These are phyloP conservation scores for Phialemoniopsis sp. DNA, from an alignment of 2,329 filamentous ascomycete genomes.

Conservation along the genomic window DNA sequence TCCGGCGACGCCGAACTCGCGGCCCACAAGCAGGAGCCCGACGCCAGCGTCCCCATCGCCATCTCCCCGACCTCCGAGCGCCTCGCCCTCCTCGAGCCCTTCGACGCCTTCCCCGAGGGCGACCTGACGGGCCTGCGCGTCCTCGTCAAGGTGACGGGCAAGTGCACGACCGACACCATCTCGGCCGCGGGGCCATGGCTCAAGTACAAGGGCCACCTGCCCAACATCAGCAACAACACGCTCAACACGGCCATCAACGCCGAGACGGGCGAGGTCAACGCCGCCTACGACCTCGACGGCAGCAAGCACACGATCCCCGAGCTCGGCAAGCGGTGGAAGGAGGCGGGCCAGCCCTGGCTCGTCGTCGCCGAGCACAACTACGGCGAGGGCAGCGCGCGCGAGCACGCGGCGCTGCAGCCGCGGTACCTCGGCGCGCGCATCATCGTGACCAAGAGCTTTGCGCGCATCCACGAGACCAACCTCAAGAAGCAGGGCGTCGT, in stretches of 20 bases:
- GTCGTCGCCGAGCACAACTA: constrained; percentile 98
- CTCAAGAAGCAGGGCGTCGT: constrained; percentile 97
- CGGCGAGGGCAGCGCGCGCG: constrained; percentile 80
- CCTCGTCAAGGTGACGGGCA: constrained; percentile 92
- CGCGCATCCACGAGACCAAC: constrained; percentile 90
- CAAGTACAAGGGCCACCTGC: constrained; percentile 98
- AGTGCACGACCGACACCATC: constrained; percentile 99
- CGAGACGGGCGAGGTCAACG: constrained; percentile 88
- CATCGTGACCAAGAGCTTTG: constrained; percentile 78
- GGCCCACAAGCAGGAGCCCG: constrained; percentile 67
- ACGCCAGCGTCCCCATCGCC: constrained; percentile 66
- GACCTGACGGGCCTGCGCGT: constrained; percentile 79
- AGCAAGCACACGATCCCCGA: constrained; percentile 76
- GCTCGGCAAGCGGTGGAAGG: constrained; percentile 80
- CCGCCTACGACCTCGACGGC: constrained; percentile 82
- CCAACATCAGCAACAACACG: constrained; percentile 97
- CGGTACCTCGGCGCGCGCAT: constrained; percentile 78
- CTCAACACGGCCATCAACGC: constrained; percentile 93
- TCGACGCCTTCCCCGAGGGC: constrained; percentile 71
- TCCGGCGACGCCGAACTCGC: constrained; percentile 71
- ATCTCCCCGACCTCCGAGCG: constrained; percentile 87
- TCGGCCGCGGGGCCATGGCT: constrained; percentile 96
- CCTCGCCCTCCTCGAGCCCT: constrained; percentile 87
- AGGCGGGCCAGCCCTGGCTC: constrained; percentile 73
- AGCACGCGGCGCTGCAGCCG: constrained; percentile 84